Conservation (phyloP, 1,139 yeast genomes). For the Diutina scorzettiae region DNA sequence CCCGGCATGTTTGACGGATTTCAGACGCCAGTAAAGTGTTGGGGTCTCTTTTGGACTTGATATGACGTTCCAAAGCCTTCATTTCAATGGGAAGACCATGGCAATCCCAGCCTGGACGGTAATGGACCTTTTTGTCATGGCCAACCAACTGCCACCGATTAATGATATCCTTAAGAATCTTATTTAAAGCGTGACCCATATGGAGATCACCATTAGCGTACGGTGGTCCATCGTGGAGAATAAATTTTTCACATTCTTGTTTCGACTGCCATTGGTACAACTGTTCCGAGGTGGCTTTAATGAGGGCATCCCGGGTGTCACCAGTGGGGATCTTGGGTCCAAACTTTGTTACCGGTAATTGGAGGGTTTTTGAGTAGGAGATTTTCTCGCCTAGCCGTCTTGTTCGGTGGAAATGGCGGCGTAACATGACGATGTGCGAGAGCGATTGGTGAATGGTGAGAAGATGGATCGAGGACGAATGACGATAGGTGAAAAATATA, state of each 20-base stretch:
- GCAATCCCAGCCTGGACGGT: slow-evolving; percentile 97
- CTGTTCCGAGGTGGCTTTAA: slow-evolving; percentile 17
- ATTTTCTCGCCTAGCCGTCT: not conserved
- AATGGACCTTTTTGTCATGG: slow-evolving; percentile 49
- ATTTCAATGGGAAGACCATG: slow-evolving; percentile 95
- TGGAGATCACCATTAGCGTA: slow-evolving; percentile 94
- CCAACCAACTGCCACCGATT: slow-evolving; percentile 54
- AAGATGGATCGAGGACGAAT: too few relatives aligned
- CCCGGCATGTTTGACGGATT: slow-evolving; percentile 51
- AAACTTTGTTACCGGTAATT: slow-evolving; percentile 29
- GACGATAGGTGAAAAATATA: too few relatives aligned
- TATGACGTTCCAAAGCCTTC: slow-evolving; percentile 42
- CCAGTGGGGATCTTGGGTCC: slow-evolving; percentile 31
- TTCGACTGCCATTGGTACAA: slow-evolving; percentile 25
- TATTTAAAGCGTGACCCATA: slow-evolving; percentile 88
- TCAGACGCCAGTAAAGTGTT: slow-evolving; percentile 23
- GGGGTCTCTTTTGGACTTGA: slow-evolving; percentile 15
- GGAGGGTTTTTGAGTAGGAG: slow-evolving; percentile 16
- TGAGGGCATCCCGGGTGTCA: slow-evolving; percentile 15
- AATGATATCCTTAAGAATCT: slow-evolving; percentile 76
- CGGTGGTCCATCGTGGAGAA: slow-evolving; percentile 96
- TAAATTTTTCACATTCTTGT: slow-evolving; percentile 26
- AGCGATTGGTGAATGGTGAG: too few relatives aligned
- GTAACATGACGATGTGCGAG: not conserved
- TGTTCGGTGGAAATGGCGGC: not conserved